Evolutionary conservation across 2,329 filamentous ascomycete genomes (phyloP), one percentile per base, ranked within the genome.

Genomic region (Graphiopsis chlorocephala): DNA sequence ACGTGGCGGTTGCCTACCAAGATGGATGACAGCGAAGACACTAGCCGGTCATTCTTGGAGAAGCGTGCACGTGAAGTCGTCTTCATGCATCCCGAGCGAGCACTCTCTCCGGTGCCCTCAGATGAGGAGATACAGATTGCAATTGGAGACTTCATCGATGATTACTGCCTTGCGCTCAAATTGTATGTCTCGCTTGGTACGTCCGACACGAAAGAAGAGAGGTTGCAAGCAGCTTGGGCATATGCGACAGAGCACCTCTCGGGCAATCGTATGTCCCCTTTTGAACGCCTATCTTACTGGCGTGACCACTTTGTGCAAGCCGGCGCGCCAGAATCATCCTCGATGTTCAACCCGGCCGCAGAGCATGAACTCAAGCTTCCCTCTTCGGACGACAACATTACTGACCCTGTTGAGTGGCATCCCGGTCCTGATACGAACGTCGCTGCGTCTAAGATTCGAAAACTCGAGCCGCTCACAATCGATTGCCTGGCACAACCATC

Each of bases 91-190:
- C n/a, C 38, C 0, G 50, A 64, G 5, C 15, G 38, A 8, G 73
- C 71, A n/a, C 65, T 75, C 0, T 55, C 67, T 7, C 60, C 67
- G 7, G 23, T 71, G n/a, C 67, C 73, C 3, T 26, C 60, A 2
- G 72, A 75, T 20, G 61, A 72, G 17, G 73, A 76, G 2, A 68
- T 55, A 0, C 55, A 56, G 17, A 31, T 65, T 11, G 73, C 75
- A 6, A 74, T 77, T 26, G 76, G 75, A 5, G 17, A 55, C 0
- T 78, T 77, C 50, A 66, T 78, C 1, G 77, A 80, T 52, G 71
- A 71, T 55, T 78, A 75, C 63, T 6, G 48, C 0, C 63, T 64
- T 20, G 76, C 76, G n/a, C 56, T 79, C 17, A 38, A 55, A 6
- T 57, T 75, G 17, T 73, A 75, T 33, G 12, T 61, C 59, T 42